Evolutionary conservation across 257 asterid genomes (phyloP), one percentile per base, ranked within the genome.

Genomic region (Rhazya stricta): DNA sequence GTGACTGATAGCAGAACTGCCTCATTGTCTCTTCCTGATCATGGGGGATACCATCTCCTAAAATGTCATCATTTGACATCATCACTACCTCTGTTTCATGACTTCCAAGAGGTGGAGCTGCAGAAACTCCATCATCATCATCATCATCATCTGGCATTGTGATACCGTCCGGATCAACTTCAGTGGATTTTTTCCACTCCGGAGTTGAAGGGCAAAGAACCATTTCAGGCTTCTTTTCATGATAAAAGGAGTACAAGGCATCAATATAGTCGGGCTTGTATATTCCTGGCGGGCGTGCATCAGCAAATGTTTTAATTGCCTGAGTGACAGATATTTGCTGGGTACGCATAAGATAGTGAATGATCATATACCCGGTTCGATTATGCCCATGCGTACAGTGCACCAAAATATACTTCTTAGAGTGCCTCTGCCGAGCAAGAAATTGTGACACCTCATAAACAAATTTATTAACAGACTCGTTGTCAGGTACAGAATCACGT

Each of bases 361-460:
- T 81, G 51, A 92, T 89, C 99, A 95, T 95, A 84, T 81, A 95
- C 80, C 99, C 99, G 51, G 99, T 95, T 72, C 98, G 97, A 77
- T 95, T 95, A 81, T 95, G 98, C 79, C 99, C 99, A 84, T 95
- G 99, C 0, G 99, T 95, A 87, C 99, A 95, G 78, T 95, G 99
- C 57, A 92, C 96, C 81, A 95, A 88, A 83, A 95, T 86, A 81
- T 86, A 78, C 76, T 92, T 95, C 81, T 89, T 92, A 6, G 86
- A 73, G 46, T 81, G 91, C 84, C 86, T 92, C 63, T 92, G 98
- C 67, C 98, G 88, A 41, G 84, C 78, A 83, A 91, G 85, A 82
- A 92, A 95, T 80, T 89, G 97, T 66, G 85, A 81, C 43, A 95
- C 99, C 97, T 95, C 99, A 66, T 87, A 84, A 75, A 91, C 91